These are phyloP conservation scores for Anisodus acutangulus DNA, from an alignment of 257 asterid species.

Conservation along the genomic window DNA sequence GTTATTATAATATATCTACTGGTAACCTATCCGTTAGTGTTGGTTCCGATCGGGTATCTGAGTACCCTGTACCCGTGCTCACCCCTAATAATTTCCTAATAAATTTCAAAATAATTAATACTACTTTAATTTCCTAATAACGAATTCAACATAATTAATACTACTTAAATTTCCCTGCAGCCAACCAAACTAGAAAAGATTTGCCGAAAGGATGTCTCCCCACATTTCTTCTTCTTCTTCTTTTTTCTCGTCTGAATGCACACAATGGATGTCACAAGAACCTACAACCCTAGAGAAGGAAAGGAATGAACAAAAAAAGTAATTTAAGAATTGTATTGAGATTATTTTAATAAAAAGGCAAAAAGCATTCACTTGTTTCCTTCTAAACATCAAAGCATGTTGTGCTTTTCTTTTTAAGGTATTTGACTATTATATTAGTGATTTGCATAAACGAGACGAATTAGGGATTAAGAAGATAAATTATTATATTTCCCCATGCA, in stretches of 20 bases:
- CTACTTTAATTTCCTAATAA: background rate
- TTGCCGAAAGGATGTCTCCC: conserved; percentile 45
- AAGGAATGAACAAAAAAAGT: background rate
- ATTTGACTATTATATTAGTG: conserved; percentile 32
- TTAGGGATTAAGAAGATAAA: background rate
- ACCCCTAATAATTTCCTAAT: too few relatives aligned
- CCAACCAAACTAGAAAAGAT: conserved; percentile 20
- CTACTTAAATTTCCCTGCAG: background rate
- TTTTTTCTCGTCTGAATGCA: conserved; percentile 8
- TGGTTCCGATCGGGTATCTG: too few relatives aligned
- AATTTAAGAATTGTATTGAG: conserved; percentile 18
- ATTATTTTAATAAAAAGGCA: conserved; percentile 29
- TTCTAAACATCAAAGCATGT: conserved; percentile 56
- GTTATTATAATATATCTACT: too few relatives aligned
- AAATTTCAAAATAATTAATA: too few relatives aligned
- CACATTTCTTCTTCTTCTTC: background rate
- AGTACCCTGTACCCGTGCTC: too few relatives aligned
- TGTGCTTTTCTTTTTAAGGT: conserved; percentile 65
- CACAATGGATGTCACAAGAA: conserved; percentile 31
- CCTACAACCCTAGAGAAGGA: conserved; percentile 34
- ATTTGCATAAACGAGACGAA: background rate
- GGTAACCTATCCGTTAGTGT: too few relatives aligned
- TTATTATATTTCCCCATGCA: conserved; percentile 6
- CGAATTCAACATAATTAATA: background rate
- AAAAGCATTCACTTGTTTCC: conserved; percentile 34